Evolutionary conservation across 1,139 yeast genomes (phyloP).

Genomic region (Eremothecium coryli): DNA sequence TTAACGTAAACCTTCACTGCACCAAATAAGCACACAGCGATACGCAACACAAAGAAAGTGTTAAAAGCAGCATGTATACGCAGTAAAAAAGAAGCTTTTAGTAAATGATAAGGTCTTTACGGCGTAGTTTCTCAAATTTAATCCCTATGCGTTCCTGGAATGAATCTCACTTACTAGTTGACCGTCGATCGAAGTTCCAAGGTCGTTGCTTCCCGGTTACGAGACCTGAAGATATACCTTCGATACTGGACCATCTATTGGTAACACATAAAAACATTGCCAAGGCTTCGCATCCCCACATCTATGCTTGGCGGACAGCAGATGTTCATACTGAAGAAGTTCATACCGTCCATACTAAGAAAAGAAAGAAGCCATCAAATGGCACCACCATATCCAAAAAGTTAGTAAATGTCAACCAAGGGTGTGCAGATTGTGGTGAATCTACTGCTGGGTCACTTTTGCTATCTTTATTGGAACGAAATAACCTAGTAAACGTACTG

Average conservation of each 20-base stretch:
- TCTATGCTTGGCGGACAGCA: conserved; percentile 60
- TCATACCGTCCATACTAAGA: conserved; percentile 9
- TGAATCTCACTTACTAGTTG: conserved; percentile 31
- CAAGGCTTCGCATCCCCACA: conserved; percentile 56
- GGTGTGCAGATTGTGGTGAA: conserved; percentile 56
- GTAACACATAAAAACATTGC: conserved; percentile 37
- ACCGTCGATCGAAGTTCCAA: conserved; percentile 54
- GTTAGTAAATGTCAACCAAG: conserved; percentile 44
- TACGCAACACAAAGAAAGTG: no score
- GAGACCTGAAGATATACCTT: conserved; percentile 34
- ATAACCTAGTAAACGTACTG: conserved; percentile 42
- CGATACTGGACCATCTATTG: conserved; percentile 34
- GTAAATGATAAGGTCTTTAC: no score
- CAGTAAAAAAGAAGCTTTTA: no score
- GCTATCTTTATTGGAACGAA: conserved; percentile 41
- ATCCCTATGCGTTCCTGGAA: conserved; percentile 25
- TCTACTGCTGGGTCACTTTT: conserved; percentile 53
- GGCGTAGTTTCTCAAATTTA: no score
- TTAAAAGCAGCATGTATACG: no score
- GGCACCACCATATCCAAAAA: conserved; percentile 3
- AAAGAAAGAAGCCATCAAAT: conserved; percentile 8
- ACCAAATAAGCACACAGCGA: no score
- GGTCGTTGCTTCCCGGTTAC: conserved; percentile 42
- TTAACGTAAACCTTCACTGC: no score
- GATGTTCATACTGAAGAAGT: conserved; percentile 7